These are phyloP conservation scores for Neocallimastix lanati DNA, from an alignment of 192 early-diverging fungal genomes.

Conservation along the genomic window DNA sequence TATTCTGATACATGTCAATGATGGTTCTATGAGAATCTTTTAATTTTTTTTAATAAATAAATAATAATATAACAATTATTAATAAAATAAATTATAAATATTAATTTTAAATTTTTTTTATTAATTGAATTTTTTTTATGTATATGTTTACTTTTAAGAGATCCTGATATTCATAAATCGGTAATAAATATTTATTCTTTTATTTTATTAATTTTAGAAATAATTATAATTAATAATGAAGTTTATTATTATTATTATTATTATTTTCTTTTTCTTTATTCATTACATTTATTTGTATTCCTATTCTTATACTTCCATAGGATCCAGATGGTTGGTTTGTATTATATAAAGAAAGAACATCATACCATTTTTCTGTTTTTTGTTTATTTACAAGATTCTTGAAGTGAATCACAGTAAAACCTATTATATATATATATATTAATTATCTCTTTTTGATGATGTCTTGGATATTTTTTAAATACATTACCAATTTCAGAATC, in stretches of 20 bases:
- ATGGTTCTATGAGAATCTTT: slow-evolving; percentile 17
- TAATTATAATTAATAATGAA: too few relatives aligned
- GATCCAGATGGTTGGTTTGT: background rate
- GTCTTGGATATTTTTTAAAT: background rate
- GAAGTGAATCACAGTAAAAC: background rate
- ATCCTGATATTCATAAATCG: background rate
- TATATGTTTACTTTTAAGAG: background rate
- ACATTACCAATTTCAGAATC: background rate
- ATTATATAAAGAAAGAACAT: background rate
- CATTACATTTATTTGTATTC: background rate
- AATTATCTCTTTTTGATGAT: too few relatives aligned
- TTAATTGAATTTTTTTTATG: too few relatives aligned
- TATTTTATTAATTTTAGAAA: background rate
- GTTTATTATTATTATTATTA: too few relatives aligned
- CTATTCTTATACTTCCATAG: background rate
- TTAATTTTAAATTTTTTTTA: too few relatives aligned
- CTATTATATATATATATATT: background rate
- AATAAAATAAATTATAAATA: too few relatives aligned
- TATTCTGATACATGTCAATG: slow-evolving; percentile 12
- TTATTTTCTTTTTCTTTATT: background rate
- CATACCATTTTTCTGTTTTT: background rate
- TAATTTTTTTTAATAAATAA: too few relatives aligned
- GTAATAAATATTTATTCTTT: background rate
- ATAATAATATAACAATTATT: too few relatives aligned
- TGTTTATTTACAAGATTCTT: background rate